Evolutionary conservation across 2,329 filamentous ascomycete genomes (phyloP).

Genomic region (Magnaporthiopsis rhizophila): DNA sequence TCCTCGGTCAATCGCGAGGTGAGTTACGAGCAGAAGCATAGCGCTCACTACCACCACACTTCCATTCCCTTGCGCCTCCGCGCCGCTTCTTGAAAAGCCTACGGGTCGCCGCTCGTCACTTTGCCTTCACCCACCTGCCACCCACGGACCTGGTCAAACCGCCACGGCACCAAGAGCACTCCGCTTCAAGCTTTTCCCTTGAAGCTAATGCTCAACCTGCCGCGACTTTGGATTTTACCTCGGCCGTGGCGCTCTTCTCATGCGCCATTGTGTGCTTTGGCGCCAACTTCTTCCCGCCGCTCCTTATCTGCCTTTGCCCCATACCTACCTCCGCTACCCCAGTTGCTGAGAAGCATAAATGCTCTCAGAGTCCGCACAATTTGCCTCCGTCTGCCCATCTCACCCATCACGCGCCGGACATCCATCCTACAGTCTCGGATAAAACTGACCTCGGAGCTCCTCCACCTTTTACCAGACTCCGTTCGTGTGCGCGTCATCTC

Average conservation of each 20-base stretch:
- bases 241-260: background rate
- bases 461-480: conserved; percentile 1
- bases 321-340: background rate
- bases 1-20: conserved; percentile 29
- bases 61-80: background rate
- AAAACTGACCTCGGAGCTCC: background rate
- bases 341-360: no score
- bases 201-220: background rate
- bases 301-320: background rate
- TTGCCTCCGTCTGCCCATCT: no score
- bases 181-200: background rate
- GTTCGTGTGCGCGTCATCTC: conserved; percentile 6
- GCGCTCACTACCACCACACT: conserved; percentile 12
- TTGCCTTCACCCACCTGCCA: background rate
- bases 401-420: background rate
- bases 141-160: conserved; percentile 31
- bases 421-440: background rate
- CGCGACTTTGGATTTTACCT: background rate
- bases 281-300: background rate
- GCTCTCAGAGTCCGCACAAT: background rate
- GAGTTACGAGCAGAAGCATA: conserved; percentile 11
- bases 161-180: background rate
- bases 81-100: background rate
- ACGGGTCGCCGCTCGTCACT: background rate
- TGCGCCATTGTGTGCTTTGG: background rate